phyloP scores from a whole-genome alignment of 257 asterid species.

The Ilex aquifolium region DNA sequence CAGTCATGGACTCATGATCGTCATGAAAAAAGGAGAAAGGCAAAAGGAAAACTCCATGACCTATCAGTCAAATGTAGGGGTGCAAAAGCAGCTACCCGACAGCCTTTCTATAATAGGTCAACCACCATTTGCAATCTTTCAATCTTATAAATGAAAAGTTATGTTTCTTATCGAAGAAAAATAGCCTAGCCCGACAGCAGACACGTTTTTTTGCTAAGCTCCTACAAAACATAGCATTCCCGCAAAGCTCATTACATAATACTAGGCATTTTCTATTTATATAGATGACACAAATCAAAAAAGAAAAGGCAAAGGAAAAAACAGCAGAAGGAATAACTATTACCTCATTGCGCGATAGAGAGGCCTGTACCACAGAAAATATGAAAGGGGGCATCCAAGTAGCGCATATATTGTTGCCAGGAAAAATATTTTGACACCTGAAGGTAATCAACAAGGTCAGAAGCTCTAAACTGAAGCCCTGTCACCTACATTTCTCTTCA shows the following conservation, averaged over 20 bases:
- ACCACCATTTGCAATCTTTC: not conserved
- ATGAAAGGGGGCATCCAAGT: conserved; percentile 82
- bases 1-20: not conserved
- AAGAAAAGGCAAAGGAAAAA: conserved; percentile 6
- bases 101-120: not conserved
- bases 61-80: too few relatives aligned
- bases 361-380: conserved; percentile 93
- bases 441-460: conserved; percentile 22
- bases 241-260: too few relatives aligned
- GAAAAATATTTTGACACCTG: conserved; percentile 87
- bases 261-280: not conserved
- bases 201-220: too few relatives aligned
- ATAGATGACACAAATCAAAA: not conserved
- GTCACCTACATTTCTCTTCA: not conserved
- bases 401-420: conserved; percentile 82
- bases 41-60: not conserved
- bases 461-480: conserved; percentile 2
- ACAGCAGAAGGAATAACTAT: not conserved
- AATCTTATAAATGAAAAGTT: too few relatives aligned
- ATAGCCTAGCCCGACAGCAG: too few relatives aligned
- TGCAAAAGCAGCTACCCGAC: not conserved
- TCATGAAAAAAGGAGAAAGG: too few relatives aligned
- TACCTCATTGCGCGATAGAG: conserved; percentile 96
- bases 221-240: not conserved
- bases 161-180: too few relatives aligned